Percentiles rank a stretch among this genome's conserved stretches.
Evolutionary conservation across 2,329 filamentous ascomycete genomes (phyloP).

Genomic region (Cryphonectria naterciae): DNA sequence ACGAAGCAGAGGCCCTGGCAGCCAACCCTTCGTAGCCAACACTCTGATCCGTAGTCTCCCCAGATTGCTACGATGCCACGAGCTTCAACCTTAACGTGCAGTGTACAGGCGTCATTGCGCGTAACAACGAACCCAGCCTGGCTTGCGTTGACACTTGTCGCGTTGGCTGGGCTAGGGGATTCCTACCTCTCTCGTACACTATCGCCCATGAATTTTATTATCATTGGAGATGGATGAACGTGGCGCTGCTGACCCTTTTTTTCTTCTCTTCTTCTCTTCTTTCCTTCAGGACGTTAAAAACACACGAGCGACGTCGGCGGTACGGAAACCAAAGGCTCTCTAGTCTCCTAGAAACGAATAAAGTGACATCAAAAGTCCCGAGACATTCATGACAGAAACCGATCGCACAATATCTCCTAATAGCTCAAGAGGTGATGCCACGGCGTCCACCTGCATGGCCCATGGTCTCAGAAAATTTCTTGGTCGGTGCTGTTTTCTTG

Average conservation of each 20-base stretch:
- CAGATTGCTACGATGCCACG: neutral
- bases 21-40: neutral
- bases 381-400: neutral
- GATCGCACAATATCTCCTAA: neutral
- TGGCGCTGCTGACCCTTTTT: too few relatives aligned
- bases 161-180: neutral
- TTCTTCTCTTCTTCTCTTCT: too few relatives aligned
- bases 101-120: neutral
- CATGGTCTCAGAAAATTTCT: too few relatives aligned
- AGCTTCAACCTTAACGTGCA: neutral
- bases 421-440: too few relatives aligned
- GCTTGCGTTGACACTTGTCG: neutral
- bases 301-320: neutral
- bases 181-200: neutral
- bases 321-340: neutral
- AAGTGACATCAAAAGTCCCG: neutral
- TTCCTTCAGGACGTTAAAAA: neutral
- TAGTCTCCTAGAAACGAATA: neutral
- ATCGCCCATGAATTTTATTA: too few relatives aligned
- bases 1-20: neutral
- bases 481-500: neutral
- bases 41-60: neutral
- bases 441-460: too few relatives aligned
- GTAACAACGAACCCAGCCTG: neutral
- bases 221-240: too few relatives aligned